Base-by-base conservation (phyloP, 2,329 filamentous ascomycete species). In the Penicillium sp. region DNA sequence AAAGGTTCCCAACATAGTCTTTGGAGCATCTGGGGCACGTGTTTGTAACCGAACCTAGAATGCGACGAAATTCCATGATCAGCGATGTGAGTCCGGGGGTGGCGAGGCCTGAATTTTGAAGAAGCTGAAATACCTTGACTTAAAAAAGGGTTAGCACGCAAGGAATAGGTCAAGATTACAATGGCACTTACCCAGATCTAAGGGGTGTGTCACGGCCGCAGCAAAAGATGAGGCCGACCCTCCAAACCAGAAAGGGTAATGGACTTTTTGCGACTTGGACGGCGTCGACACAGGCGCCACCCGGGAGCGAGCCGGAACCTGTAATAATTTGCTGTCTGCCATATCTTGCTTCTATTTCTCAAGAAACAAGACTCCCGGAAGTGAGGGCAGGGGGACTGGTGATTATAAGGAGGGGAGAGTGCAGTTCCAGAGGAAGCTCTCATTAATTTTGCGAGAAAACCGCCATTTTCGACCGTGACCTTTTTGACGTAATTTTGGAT, bases 241-340 rank as follows among this genome's bases (percentile, higher is more conserved):
- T 61, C 94, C 94, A 74, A 99, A 97, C 94, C 93, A 97, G 76
- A 93, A 93, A 9, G 89, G 89, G 77, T 93, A 93, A 66, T 77
- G 77, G 48, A 79, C 67, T 65, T 73, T 71, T 22, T 40, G 37
- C 37, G 37, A 40, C 59, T 67, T 66, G 43, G 61, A 57, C 52
- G 62, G 47, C 53, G 61, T 59, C 26, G 58, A 53, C 18, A 60
- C 52, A 33, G 63, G 49, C 52, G 58, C 59, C 42, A 63, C 53
- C 46, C 61, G 55, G 35, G 57, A 43, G 37, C 54, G 58, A 37
- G 64, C 57, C 40, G 62, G 63, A 48, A 69, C 56, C 54, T 70
- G 60, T 59, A 70, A 57, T 59, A 70, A 55, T 58, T 71, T 72
- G 53, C 64, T 68, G 62, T 67, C 69, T 62, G 68, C 68, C 71